Base-by-base conservation (phyloP, 2,329 filamentous ascomycete species). In the Dactylellina parvicollis region DNA sequence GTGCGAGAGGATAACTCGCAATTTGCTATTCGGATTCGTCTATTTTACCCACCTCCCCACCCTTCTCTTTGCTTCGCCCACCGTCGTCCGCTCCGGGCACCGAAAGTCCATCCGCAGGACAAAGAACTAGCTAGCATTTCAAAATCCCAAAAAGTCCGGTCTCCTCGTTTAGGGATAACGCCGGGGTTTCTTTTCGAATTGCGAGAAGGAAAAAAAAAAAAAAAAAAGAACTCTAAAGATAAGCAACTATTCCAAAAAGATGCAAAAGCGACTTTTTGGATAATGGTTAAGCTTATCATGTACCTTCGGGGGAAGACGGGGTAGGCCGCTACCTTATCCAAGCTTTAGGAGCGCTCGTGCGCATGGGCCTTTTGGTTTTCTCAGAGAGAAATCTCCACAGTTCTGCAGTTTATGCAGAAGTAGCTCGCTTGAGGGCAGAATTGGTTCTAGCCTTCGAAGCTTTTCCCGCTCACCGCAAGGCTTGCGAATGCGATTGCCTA, bases 261-360 rank as follows among this genome's bases (percentile, higher is more conserved):
- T 24, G 26, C n/a, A 18, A 24, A 5, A 38, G 10, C 34, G n/a
- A 14, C 4, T 44, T 38, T 22, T 66, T 57, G 62, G 44, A n/a
- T 67, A 55, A 67, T 47, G 26, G 44, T 52, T 44, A 67, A 67
- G 52, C 62, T 67, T 67, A 67, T 67, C 62, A 59, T 20, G n/a
- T n/a, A n/a, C n/a, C n/a, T n/a, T n/a, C n/a, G 9, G 22, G 18
- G 26, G 34, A 46, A 18, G 0, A 64, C 28, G 60, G 60, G 47
- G 47, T 30, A 28, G 22, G 24, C 46, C 32, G 30, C 28, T 54
- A 54, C 42, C 52, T 67, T 67, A 57, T 57, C 62, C 46, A 50
- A 14, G 28, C 20, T 32, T 24, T 38, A 14, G 34, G n/a, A n/a
- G 34, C 34, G 34, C 9, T 4, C 40, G n/a, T 44, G 4, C 40